Percentiles rank a stretch among this genome's conserved stretches.
Evolutionary conservation across 305 asterid genomes (phyloP).

Genomic region (Fraxinus albicans): DNA sequence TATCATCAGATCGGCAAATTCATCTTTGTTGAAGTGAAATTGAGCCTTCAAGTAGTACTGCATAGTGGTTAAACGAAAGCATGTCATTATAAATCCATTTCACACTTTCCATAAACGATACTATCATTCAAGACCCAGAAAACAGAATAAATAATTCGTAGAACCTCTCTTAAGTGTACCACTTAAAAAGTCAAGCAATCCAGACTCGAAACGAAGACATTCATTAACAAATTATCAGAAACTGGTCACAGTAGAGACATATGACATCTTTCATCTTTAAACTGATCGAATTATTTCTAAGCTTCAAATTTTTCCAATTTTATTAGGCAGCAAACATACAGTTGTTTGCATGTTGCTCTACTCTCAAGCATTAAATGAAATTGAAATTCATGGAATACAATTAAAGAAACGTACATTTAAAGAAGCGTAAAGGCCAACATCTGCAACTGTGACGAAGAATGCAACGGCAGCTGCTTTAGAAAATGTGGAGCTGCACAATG

Average conservation of each 20-base stretch:
- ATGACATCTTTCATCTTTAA: background rate
- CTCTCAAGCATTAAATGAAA: background rate
- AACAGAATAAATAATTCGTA: background rate
- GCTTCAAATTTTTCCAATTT: background rate
- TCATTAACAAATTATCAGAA: background rate
- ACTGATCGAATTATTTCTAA: background rate
- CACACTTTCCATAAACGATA: background rate
- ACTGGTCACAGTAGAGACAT: background rate
- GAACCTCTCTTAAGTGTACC: background rate
- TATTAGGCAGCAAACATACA: background rate
- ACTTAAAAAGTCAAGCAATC: background rate
- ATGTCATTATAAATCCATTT: background rate
- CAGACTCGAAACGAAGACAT: background rate
- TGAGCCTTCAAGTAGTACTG: slow-evolving; percentile 89
- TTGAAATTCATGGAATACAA: background rate
- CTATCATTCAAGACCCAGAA: background rate
- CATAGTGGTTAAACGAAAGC: slow-evolving; percentile 16
- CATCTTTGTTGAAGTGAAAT: slow-evolving; percentile 85
- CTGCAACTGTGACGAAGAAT: slow-evolving; percentile 65
- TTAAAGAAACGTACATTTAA: slow-evolving; percentile 44
- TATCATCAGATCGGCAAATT: slow-evolving; percentile 87
- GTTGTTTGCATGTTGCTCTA: background rate
- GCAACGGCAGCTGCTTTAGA: slow-evolving; percentile 76
- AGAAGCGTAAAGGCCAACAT: slow-evolving; percentile 67
- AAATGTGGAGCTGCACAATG: slow-evolving; percentile 65